Conservation (phyloP, 2,329 filamentous ascomycete species). For the Arthrobotrys sphaeroides region DNA sequence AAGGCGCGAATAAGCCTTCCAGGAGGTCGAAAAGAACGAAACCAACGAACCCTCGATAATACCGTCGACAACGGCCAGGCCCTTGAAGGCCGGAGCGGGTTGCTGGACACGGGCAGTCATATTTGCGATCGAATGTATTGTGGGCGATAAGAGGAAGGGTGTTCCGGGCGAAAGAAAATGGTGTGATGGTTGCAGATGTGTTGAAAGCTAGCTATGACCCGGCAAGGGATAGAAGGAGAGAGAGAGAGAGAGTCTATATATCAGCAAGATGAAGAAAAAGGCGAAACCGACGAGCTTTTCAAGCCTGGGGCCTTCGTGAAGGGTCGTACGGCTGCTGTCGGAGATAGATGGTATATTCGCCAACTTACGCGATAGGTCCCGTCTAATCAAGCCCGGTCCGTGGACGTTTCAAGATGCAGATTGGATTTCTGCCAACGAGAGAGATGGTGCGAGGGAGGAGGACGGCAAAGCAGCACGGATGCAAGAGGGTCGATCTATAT, state of each 20-base stretch:
- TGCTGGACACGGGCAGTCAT: constrained; percentile 62
- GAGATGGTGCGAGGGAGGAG: constrained; percentile 12
- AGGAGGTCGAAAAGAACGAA: not conserved
- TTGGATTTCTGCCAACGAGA: not conserved
- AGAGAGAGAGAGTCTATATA: not conserved
- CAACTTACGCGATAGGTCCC: constrained; percentile 26
- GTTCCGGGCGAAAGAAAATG: constrained; percentile 45
- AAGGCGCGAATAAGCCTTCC: constrained; percentile 8
- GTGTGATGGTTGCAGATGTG: constrained; percentile 52
- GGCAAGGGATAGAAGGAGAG: not conserved
- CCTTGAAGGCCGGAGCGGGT: constrained; percentile 66
- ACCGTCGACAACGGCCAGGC: constrained; percentile 65
- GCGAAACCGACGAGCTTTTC: not conserved
- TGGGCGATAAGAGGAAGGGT: not conserved
- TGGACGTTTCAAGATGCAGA: constrained; percentile 14
- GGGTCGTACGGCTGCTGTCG: constrained; percentile 13
- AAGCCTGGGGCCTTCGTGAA: not conserved
- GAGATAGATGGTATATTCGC: constrained; percentile 25
- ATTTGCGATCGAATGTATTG: constrained; percentile 27
- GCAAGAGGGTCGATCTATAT: constrained; percentile 19
- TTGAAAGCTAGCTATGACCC: constrained; percentile 21
- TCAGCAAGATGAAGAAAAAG: constrained; percentile 20
- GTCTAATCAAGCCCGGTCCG: not conserved
- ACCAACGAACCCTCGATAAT: constrained; percentile 64
- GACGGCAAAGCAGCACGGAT: constrained; percentile 14